Conservation (phyloP, 345 rosid genomes). For the Hibiscus trionum region DNA sequence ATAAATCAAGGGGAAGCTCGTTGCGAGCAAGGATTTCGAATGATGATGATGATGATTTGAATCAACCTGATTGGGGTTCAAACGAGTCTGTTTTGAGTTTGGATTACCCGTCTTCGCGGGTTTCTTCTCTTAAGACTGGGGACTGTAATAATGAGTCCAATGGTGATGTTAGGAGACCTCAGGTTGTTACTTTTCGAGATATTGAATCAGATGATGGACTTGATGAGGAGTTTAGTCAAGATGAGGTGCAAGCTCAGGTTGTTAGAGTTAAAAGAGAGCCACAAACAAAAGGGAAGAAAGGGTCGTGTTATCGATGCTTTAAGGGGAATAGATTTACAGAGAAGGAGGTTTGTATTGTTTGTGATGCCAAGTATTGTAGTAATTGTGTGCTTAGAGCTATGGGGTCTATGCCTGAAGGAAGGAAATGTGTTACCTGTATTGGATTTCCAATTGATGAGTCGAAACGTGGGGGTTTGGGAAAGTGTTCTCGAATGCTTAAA, state of each 20-base stretch:
- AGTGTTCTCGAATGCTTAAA: slow-evolving; percentile 91
- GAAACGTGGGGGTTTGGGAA: slow-evolving; percentile 66
- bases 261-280: slow-evolving; percentile 41
- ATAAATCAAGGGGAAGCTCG: slow-evolving; percentile 42
- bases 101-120: slow-evolving; percentile 85
- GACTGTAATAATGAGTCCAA: slow-evolving; percentile 37
- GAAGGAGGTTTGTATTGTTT: slow-evolving; percentile 93
- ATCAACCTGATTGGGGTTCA: slow-evolving; percentile 66
- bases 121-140: slow-evolving; percentile 47
- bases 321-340: slow-evolving; percentile 86
- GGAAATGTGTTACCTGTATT: slow-evolving; percentile 93
- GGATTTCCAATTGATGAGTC: slow-evolving; percentile 78
- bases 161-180: slow-evolving; percentile 46
- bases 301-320: slow-evolving; percentile 80
- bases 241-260: slow-evolving; percentile 31
- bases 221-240: slow-evolving; percentile 38
- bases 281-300: slow-evolving; percentile 68
- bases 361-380: slow-evolving; percentile 88
- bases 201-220: slow-evolving; percentile 54
- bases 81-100: slow-evolving; percentile 73
- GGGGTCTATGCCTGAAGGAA: slow-evolving; percentile 99
- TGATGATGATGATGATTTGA: slow-evolving; percentile 32
- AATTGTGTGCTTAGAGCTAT: slow-evolving; percentile 95
- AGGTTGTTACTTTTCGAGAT: slow-evolving; percentile 61
- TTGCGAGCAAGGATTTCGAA: slow-evolving; percentile 36